Evolutionary conservation across 2,329 filamentous ascomycete species (phyloP).

Genomic region (Setomelanomma holmii): DNA sequence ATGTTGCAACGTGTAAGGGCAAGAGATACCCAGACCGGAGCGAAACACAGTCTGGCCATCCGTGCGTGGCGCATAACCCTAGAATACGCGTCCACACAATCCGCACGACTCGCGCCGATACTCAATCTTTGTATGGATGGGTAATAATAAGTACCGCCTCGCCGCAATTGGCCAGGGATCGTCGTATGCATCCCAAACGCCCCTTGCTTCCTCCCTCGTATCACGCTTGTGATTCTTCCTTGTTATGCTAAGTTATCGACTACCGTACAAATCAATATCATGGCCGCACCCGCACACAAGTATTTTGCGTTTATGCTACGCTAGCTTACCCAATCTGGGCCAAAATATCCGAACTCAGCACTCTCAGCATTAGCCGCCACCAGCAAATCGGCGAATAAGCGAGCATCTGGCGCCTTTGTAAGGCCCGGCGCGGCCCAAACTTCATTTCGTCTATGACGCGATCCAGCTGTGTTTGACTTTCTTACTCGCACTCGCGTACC

Average conservation of each 20-base stretch:
- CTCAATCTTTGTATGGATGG: constrained; percentile 16
- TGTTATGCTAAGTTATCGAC: constrained; percentile 36
- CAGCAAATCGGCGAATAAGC: constrained; percentile 22
- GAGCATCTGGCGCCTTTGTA: constrained; percentile 20
- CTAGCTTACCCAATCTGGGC: constrained; percentile 27
- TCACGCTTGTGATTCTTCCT: constrained; percentile 30
- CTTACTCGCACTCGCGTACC: neutral
- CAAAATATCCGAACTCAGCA: constrained; percentile 28
- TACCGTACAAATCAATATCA: constrained; percentile 15
- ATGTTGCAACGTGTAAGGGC: constrained; percentile 22
- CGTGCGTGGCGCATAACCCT: constrained; percentile 23
- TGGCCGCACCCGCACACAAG: constrained; percentile 4
- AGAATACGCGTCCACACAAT: constrained; percentile 30
- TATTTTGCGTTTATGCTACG: constrained; percentile 14
- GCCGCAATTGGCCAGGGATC: constrained; percentile 30
- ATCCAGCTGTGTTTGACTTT: neutral
- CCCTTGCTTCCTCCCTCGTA: constrained; percentile 34
- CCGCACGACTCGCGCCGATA: constrained; percentile 35
- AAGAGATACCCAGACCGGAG: neutral
- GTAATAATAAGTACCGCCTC: constrained; percentile 35
- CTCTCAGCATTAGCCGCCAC: constrained; percentile 21
- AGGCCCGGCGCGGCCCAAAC: constrained; percentile 10
- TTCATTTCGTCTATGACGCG: constrained; percentile 32
- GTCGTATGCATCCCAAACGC: constrained; percentile 18
- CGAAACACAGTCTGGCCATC: constrained; percentile 2